Evolutionary conservation across 2,329 filamentous ascomycete species (phyloP).

Genomic region (Colletotrichum abscissum): DNA sequence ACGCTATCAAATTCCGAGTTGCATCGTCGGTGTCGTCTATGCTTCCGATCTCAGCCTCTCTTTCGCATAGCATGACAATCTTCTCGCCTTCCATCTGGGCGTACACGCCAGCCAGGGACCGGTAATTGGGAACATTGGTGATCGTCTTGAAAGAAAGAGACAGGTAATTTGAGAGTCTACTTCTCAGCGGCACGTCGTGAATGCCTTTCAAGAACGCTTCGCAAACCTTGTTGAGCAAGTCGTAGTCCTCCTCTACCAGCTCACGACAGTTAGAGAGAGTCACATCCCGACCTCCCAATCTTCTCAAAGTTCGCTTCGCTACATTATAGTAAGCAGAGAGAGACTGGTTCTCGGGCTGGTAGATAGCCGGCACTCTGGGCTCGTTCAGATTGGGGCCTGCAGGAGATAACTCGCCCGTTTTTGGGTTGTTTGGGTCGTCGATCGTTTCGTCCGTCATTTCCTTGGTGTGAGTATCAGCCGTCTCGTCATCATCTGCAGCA

Average conservation of each 20-base stretch:
- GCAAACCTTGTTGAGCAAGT: conserved; percentile 62
- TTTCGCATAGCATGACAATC: conserved; percentile 60
- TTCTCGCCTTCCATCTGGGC: conserved; percentile 68
- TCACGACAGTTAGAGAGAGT: conserved; percentile 57
- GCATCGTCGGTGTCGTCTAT: conserved; percentile 49
- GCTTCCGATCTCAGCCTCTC: conserved; percentile 47
- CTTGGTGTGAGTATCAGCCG: conserved; percentile 4
- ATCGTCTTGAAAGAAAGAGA: conserved; percentile 55
- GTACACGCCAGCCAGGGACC: conserved; percentile 65
- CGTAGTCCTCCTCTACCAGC: conserved; percentile 57
- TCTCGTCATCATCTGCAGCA: conserved; percentile 45
- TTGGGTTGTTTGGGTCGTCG: conserved; percentile 5
- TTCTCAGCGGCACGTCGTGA: conserved; percentile 55
- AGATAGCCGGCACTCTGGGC: conserved; percentile 44
- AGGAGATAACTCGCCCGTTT: neutral
- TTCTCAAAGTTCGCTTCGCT: conserved; percentile 62
- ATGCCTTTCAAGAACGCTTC: conserved; percentile 67
- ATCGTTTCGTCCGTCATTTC: conserved; percentile 5
- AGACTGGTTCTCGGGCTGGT: conserved; percentile 54
- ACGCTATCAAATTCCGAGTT: conserved; percentile 49
- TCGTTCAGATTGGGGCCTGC: neutral
- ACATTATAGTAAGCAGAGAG: conserved; percentile 59
- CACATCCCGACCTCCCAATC: conserved; percentile 61
- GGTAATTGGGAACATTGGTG: conserved; percentile 45
- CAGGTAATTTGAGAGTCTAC: conserved; percentile 56